Evolutionary conservation across 179 eudicot species (phyloP), one percentile per base, ranked within the genome.

Genomic region (Gypsophila paniculata): DNA sequence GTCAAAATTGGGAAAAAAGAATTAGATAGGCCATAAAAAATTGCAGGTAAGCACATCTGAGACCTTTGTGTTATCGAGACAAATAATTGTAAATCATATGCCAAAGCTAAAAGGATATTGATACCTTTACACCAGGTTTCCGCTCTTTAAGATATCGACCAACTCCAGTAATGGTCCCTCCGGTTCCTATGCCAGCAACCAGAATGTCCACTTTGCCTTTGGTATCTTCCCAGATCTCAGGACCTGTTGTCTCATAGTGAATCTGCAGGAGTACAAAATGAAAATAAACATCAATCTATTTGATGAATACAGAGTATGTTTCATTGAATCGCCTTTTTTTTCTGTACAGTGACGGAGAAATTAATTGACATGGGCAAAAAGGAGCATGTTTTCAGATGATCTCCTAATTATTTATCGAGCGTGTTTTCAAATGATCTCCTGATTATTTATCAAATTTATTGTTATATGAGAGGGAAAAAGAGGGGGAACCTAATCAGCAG

Each of bases 151-250:
- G 92, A 77, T 46, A 91, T 21, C 80, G 86, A 44, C 97, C 96
- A 73, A 78, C 88, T 64, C 99, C 99, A 67, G 97, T 42, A 78
- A 91, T 90, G 65, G 99, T 94, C 46, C 99, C 99, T 70, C 99
- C 97, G 70, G 99, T 94, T 68, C 97, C 99, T 64, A 94, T 87
- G 66, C 97, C 98, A 8, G 97, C 96, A 72, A 93, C 81, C 74
- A 93, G 78, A 71, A 91, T 87, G 77, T 91, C 98, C 80, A 93
- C 88, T 81, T 87, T 89, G 59, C 98, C 97, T 14, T 78, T 87
- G 55, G 98, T 92, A 69, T 92, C 98, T 81, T 92, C 96, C 98
- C 98, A 92, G 79, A 93, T 93, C 83, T 93, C 97, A 51, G 97
- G 98, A 60, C 98, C 98, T 51, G 98, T 91, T 65, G 97, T 93